Evolutionary conservation across 169 alveolate genomes (phyloP).

Genomic region (Sarcocystis neurona): DNA sequence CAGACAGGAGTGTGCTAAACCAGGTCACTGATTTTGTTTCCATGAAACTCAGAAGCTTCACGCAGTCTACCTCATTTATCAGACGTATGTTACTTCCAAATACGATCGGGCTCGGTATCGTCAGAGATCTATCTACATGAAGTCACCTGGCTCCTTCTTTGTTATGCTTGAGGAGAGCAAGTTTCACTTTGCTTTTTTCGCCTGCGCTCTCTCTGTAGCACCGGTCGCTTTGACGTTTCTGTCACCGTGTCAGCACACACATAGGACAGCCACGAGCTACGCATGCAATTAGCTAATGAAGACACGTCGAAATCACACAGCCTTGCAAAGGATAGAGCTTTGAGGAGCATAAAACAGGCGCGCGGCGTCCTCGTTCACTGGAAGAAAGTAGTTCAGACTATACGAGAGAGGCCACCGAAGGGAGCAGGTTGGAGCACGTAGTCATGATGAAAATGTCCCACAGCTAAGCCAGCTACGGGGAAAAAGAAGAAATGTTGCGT

Average conservation of each 20-base stretch:
- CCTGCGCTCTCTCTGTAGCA: slow-evolving; percentile 66
- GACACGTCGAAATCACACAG: not conserved
- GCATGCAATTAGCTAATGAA: not conserved
- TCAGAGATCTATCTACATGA: not conserved
- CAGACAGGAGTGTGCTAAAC: too few relatives aligned
- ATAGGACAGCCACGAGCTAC: not conserved
- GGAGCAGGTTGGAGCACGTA: too few relatives aligned
- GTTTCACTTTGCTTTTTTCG: slow-evolving; percentile 66
- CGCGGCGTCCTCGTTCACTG: not conserved
- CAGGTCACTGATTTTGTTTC: too few relatives aligned
- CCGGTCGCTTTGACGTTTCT: slow-evolving; percentile 51
- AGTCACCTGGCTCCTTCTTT: slow-evolving; percentile 72
- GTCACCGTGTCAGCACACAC: not conserved
- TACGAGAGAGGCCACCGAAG: not conserved
- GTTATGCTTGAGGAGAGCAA: slow-evolving; percentile 74
- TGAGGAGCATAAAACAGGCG: too few relatives aligned
- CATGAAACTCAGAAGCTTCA: too few relatives aligned
- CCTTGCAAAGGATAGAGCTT: too few relatives aligned
- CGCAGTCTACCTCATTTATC: too few relatives aligned
- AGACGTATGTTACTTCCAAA: too few relatives aligned
- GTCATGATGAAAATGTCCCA: too few relatives aligned
- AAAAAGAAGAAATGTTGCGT: too few relatives aligned
- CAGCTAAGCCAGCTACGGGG: too few relatives aligned
- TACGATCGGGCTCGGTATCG: too few relatives aligned
- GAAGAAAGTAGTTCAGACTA: not conserved